Evolutionary conservation across 768 basidiomycete species (phyloP).

Genomic region (Strobilomyces echinocephalus): DNA sequence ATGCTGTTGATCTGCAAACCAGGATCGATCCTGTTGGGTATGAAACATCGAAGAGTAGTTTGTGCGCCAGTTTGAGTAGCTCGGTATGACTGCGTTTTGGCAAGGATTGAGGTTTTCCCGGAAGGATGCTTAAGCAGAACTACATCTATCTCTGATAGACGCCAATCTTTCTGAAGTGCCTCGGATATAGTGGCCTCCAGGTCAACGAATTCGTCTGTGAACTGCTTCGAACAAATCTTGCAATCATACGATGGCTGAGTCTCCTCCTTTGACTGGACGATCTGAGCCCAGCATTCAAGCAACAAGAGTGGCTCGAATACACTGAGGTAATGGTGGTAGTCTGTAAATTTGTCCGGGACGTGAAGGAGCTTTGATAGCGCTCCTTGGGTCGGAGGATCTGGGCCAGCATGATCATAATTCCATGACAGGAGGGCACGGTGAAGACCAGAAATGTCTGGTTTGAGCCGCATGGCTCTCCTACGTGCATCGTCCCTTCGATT

Average conservation of each 20-base stretch:
- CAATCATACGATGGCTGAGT: slow-evolving; percentile 48
- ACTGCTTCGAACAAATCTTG: slow-evolving; percentile 64
- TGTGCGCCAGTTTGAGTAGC: slow-evolving; percentile 44
- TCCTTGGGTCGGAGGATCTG: slow-evolving; percentile 53
- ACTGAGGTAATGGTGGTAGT: slow-evolving; percentile 61
- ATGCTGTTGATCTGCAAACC: slow-evolving; percentile 59
- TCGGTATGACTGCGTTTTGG: slow-evolving; percentile 58
- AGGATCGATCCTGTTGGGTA: slow-evolving; percentile 42
- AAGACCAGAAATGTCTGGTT: slow-evolving; percentile 76
- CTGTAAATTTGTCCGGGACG: slow-evolving; percentile 64
- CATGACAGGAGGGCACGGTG: slow-evolving; percentile 79
- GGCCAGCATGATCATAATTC: slow-evolving; percentile 69
- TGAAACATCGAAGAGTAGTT: slow-evolving; percentile 55
- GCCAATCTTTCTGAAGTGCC: slow-evolving; percentile 64
- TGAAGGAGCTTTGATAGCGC: slow-evolving; percentile 30
- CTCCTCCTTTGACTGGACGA: slow-evolving; percentile 73
- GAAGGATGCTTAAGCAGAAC: slow-evolving; percentile 67
- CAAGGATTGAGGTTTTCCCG: slow-evolving; percentile 55
- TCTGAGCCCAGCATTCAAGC: slow-evolving; percentile 88
- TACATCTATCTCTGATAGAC: slow-evolving; percentile 76
- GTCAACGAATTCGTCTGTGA: slow-evolving; percentile 79
- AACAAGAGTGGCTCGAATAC: slow-evolving; percentile 83
- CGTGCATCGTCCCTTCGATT: slow-evolving; percentile 58
- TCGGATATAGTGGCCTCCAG: slow-evolving; percentile 63
- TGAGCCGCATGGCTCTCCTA: slow-evolving; percentile 60